A percentile compares a stretch with the other conserved stretches of the same genome.
These are phyloP conservation scores for Phascolomyces articulosus DNA, from an alignment of 371 early-diverging fungal species.

Conservation along the genomic window DNA sequence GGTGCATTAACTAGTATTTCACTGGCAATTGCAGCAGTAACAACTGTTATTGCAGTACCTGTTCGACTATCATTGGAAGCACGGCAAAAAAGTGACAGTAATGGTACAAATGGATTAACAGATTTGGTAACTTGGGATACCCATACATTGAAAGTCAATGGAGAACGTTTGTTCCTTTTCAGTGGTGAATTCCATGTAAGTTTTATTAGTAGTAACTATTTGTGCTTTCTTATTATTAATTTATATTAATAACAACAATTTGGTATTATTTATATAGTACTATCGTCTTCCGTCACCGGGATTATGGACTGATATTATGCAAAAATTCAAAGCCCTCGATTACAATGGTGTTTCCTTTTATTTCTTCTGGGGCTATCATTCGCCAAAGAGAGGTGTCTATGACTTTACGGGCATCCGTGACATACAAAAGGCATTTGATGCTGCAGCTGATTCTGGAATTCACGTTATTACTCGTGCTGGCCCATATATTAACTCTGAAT, in stretches of 20 bases:
- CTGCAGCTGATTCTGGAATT: constrained; percentile 19
- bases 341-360: constrained; percentile 27
- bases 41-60: not conserved
- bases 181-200: constrained; percentile 22
- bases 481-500: constrained; percentile 26
- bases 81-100: not conserved
- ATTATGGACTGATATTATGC: constrained; percentile 21
- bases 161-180: constrained; percentile 18
- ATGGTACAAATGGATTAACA: constrained; percentile 5
- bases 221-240: too few relatives aligned
- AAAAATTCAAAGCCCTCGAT: constrained; percentile 26
- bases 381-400: constrained; percentile 20
- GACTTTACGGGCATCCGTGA: constrained; percentile 29
- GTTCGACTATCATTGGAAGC: not conserved
- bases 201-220: too few relatives aligned
- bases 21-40: constrained; percentile 9
- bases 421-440: constrained; percentile 22
- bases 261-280: constrained; percentile 11
- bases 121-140: constrained; percentile 23
- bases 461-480: constrained; percentile 30
- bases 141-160: constrained; percentile 17
- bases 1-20: constrained; percentile 13
- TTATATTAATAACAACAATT: too few relatives aligned
- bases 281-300: constrained; percentile 20
- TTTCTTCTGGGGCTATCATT: constrained; percentile 32